Percentiles rank a stretch among this genome's conserved stretches.
Evolutionary conservation across 192 early-diverging fungal species (phyloP).

Genomic region (Haplosporangium gracile): DNA sequence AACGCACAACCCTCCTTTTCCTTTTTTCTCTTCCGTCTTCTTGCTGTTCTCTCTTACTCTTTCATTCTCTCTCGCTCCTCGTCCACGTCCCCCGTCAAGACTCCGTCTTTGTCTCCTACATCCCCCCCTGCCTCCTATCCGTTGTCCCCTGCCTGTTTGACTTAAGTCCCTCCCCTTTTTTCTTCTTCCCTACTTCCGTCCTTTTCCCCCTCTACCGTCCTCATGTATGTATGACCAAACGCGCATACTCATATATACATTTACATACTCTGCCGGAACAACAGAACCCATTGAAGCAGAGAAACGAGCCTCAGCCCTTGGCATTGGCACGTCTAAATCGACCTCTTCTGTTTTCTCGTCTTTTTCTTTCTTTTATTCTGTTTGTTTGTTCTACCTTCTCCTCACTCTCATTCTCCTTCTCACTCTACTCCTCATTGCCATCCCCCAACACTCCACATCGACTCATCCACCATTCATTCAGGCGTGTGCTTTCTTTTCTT

Average conservation of each 20-base stretch:
- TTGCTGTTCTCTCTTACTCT: background rate
- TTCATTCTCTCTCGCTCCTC: background rate
- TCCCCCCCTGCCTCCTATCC: background rate
- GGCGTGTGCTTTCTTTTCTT: background rate
- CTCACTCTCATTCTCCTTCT: background rate
- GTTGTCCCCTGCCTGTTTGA: slow-evolving; percentile 1
- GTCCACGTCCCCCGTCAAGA: background rate
- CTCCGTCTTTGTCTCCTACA: background rate
- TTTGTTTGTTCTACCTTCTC: background rate
- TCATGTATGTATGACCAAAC: too few relatives aligned
- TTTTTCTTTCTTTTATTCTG: background rate
- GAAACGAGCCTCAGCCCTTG: background rate
- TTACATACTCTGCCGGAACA: too few relatives aligned
- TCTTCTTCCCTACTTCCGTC: too few relatives aligned
- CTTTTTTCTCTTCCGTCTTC: background rate
- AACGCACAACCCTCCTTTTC: background rate
- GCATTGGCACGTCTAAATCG: background rate
- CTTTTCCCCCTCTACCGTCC: too few relatives aligned
- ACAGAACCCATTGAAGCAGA: too few relatives aligned
- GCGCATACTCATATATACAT: too few relatives aligned
- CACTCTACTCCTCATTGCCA: background rate
- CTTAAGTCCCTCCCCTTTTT: background rate
- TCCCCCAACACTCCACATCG: slow-evolving; percentile 6
- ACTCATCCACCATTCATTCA: background rate
- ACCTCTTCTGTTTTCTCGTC: background rate